Evolutionary conservation across 177 flowering plant genomes (phyloP).

Genomic region (Vitis hybrid): DNA sequence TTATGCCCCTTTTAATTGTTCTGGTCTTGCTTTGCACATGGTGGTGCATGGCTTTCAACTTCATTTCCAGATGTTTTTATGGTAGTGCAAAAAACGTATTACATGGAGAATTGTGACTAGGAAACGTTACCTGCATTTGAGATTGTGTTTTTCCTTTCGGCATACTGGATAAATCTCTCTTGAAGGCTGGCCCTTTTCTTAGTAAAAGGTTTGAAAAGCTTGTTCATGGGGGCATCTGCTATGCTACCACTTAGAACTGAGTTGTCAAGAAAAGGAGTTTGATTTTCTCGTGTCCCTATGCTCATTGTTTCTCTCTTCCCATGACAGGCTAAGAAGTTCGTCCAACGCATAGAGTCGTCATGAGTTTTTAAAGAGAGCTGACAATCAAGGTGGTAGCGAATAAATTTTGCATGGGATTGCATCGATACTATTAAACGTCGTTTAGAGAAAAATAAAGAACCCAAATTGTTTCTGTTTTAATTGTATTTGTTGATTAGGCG

Average conservation of each 20-base stretch:
- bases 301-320: not conserved
- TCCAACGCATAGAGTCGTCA: slow-evolving; percentile 47
- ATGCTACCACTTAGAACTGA: not conserved
- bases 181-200: too few species aligned
- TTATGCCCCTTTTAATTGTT: too few species aligned
- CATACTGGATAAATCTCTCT: too few species aligned
- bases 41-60: too few species aligned
- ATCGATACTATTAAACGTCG: not conserved
- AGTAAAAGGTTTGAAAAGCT: not conserved
- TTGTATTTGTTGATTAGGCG: not conserved
- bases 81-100: too few species aligned
- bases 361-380: slow-evolving; percentile 4
- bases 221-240: not conserved
- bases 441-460: not conserved
- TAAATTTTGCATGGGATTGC: not conserved
- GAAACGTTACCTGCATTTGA: too few species aligned
- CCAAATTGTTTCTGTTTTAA: not conserved
- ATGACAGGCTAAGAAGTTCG: slow-evolving; percentile 60
- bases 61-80: too few species aligned
- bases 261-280: not conserved
- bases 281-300: not conserved
- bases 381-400: slow-evolving; percentile 1
- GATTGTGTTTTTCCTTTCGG: too few species aligned
- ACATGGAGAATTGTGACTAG: too few species aligned
- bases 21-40: too few species aligned